Conservation (phyloP, 164 flowering plant genomes). For the Stephania cephalantha region DNA sequence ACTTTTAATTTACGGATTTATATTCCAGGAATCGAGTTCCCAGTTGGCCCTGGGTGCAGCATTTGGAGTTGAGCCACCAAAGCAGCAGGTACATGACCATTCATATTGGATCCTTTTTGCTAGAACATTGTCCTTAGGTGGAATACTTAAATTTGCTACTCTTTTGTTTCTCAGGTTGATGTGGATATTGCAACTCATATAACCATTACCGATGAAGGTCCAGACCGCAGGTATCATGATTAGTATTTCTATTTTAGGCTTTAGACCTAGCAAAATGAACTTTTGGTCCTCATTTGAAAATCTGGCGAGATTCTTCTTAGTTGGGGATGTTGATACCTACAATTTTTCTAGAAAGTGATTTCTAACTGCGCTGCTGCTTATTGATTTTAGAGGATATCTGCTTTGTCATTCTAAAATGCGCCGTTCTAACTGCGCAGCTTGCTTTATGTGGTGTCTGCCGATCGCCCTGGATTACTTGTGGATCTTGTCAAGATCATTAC, state of each 20-base stretch:
- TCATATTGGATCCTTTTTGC: background rate
- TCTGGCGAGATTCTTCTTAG: background rate
- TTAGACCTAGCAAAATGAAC: background rate
- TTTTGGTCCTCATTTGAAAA: background rate
- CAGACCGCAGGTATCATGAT: slow-evolving; percentile 65
- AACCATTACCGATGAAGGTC: slow-evolving; percentile 67
- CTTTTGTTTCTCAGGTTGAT: slow-evolving; percentile 54
- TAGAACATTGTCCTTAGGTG: too few relatives aligned
- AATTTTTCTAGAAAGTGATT: too few relatives aligned
- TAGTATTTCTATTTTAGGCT: slow-evolving; percentile 3
- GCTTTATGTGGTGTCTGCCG: slow-evolving; percentile 78
- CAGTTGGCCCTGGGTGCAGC: slow-evolving; percentile 79
- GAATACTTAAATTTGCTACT: background rate
- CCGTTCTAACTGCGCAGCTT: slow-evolving; percentile 40
- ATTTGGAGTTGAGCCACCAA: slow-evolving; percentile 63
- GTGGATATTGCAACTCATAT: slow-evolving; percentile 94
- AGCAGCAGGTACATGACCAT: slow-evolving; percentile 37
- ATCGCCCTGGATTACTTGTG: slow-evolving; percentile 90
- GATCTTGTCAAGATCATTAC: slow-evolving; percentile 87
- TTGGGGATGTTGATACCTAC: too few relatives aligned
- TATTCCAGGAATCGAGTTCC: slow-evolving; percentile 34
- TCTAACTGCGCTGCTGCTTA: too few relatives aligned
- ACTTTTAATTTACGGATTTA: slow-evolving; percentile 9
- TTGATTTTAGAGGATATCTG: background rate
- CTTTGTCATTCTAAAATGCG: background rate